These are phyloP conservation scores for Solanum gracilifrons DNA, from an alignment of 257 asterid species.

Conservation along the genomic window DNA sequence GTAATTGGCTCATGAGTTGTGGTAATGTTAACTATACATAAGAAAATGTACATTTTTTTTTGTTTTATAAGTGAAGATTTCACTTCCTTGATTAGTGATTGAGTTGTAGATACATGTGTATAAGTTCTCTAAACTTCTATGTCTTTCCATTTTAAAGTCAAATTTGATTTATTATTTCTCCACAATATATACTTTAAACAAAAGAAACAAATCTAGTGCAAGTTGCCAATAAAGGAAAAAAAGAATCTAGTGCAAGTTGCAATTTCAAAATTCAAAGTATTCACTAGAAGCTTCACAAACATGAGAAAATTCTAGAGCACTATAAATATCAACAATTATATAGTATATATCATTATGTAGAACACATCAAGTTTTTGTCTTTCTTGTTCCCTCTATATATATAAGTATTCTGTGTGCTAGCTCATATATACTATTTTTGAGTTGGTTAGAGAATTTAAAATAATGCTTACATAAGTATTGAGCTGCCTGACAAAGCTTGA, in stretches of 20 bases:
- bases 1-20: neutral
- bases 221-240: neutral
- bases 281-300: conserved; percentile 11
- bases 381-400: neutral
- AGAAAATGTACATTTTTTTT: neutral
- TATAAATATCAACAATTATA: neutral
- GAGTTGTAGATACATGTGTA: neutral
- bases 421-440: neutral
- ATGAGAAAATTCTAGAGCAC: conserved; percentile 5
- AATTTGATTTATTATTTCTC: neutral
- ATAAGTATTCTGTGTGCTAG: neutral
- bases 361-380: neutral
- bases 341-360: neutral
- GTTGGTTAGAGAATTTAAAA: neutral
- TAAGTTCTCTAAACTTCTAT: neutral
- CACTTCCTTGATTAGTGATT: neutral
- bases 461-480: conserved; percentile 56
- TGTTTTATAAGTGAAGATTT: neutral
- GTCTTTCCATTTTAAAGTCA: neutral
- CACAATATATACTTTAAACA: neutral
- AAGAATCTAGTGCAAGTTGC: neutral
- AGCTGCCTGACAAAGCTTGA: conserved; percentile 80
- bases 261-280: neutral
- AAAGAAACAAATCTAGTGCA: neutral
- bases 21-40: neutral